Percentiles rank a stretch among this genome's conserved stretches.
phyloP scores from a whole-genome alignment of 208 protist species.

The Wallacemonas sp. region DNA sequence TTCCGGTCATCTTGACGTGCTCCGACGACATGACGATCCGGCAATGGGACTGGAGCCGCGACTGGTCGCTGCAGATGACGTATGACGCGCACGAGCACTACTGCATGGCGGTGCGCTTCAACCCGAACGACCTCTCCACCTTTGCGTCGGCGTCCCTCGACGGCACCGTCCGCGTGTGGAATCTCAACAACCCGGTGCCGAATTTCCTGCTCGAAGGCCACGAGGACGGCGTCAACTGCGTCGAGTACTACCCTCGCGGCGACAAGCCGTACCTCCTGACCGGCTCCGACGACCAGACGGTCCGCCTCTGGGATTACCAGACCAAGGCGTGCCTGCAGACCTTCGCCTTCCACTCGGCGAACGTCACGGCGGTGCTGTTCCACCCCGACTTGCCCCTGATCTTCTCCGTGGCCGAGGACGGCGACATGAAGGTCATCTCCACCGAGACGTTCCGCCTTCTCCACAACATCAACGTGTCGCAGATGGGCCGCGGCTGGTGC shows the following conservation, averaged over 20 bases:
- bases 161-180: slow-evolving; percentile 97
- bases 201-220: slow-evolving; percentile 99
- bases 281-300: slow-evolving; percentile 95
- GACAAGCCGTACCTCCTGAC: slow-evolving; percentile 99
- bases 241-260: slow-evolving; percentile 97
- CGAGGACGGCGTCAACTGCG: slow-evolving; percentile 98
- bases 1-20: slow-evolving; percentile 94
- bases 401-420: slow-evolving; percentile 95
- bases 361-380: slow-evolving; percentile 96
- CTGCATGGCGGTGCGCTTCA: slow-evolving; percentile 98
- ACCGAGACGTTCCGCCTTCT: slow-evolving; percentile 95
- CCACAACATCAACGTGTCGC: slow-evolving; percentile 94
- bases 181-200: slow-evolving; percentile 82
- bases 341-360: slow-evolving; percentile 96
- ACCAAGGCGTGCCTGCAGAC: slow-evolving; percentile 96
- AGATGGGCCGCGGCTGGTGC: slow-evolving; percentile 95
- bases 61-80: slow-evolving; percentile 89
- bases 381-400: slow-evolving; percentile 98
- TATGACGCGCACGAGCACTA: slow-evolving; percentile 99
- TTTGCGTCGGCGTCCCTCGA: slow-evolving; percentile 99
- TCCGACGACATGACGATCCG: slow-evolving; percentile 99
- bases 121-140: slow-evolving; percentile 98
- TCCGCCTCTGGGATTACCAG: slow-evolving; percentile 99
- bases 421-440: slow-evolving; percentile 94
- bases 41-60: slow-evolving; percentile 98